Conservation (phyloP, 192 early-diverging fungal species). For the Coemansia sp. region DNA sequence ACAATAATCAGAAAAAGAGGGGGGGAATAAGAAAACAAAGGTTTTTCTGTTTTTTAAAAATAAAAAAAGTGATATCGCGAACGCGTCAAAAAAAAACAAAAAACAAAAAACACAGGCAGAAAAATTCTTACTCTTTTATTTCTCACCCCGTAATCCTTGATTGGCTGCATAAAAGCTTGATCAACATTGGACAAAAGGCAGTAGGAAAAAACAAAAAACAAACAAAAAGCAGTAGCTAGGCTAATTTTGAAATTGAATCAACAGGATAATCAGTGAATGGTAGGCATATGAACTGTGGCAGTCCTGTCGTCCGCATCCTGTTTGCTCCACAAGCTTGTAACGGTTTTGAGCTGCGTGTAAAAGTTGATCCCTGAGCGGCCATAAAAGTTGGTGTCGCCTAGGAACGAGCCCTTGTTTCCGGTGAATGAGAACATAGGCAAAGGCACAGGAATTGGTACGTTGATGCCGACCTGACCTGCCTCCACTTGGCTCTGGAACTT, state of each 20-base stretch:
- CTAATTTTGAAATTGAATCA: not conserved
- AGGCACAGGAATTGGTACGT: constrained; percentile 94
- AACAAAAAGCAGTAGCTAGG: no score
- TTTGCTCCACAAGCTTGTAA: constrained; percentile 90
- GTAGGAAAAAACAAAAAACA: not conserved
- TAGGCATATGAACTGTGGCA: constrained; percentile 90
- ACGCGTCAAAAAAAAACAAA: not conserved
- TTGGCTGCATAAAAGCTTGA: constrained; percentile 1
- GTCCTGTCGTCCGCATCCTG: constrained; percentile 68
- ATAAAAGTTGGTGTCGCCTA: constrained; percentile 95
- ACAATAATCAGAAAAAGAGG: constrained; percentile 3
- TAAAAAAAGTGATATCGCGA: constrained; percentile 7
- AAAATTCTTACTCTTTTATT: no score
- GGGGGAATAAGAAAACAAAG: constrained; percentile 9
- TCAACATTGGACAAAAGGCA: no score
- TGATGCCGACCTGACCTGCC: constrained; percentile 88
- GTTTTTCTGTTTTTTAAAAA: constrained; percentile 7
- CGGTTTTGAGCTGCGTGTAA: constrained; percentile 92
- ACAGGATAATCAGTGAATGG: constrained; percentile 53
- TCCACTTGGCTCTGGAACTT: constrained; percentile 87
- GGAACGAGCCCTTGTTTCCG: constrained; percentile 84
- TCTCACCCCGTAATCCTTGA: not conserved
- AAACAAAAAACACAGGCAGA: no score
- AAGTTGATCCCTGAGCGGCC: constrained; percentile 75
- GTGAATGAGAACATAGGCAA: constrained; percentile 98